Evolutionary conservation across 345 rosid genomes (phyloP).

Genomic region (Populus pruinosa): DNA sequence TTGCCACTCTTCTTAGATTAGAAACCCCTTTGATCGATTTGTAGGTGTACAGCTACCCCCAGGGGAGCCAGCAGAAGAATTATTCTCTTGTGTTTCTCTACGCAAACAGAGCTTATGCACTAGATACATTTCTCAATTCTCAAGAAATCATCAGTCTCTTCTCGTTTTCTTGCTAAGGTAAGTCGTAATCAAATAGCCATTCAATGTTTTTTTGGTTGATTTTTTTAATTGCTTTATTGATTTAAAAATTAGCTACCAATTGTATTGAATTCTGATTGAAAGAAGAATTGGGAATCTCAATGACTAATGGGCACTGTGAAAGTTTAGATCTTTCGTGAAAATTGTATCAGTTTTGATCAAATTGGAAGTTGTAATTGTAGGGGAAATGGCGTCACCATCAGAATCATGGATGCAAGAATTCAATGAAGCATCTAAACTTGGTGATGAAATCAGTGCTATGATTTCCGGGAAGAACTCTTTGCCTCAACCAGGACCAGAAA

Average conservation of each 20-base stretch:
- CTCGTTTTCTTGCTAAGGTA: background rate
- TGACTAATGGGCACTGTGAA: background rate
- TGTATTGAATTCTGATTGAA: background rate
- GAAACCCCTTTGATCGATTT: background rate
- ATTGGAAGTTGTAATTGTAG: background rate
- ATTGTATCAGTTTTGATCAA: background rate
- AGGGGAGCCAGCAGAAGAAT: background rate
- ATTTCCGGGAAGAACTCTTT: constrained; percentile 57
- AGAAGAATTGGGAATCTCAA: background rate
- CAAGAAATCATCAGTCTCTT: background rate
- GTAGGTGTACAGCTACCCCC: background rate
- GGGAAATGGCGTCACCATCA: constrained; percentile 62
- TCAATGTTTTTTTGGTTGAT: background rate
- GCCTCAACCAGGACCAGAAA: constrained; percentile 67
- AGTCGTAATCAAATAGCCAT: background rate
- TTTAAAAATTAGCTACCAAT: background rate
- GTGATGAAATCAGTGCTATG: constrained; percentile 83
- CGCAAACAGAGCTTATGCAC: background rate
- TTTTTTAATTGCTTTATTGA: background rate
- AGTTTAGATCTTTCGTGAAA: background rate
- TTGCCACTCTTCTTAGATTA: background rate
- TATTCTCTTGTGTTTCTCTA: background rate
- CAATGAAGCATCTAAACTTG: constrained; percentile 67
- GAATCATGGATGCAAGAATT: constrained; percentile 87
- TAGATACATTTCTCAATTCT: background rate